These are phyloP conservation scores for Chaetomium globosum DNA, from an alignment of 2,329 filamentous ascomycete genomes.

Conservation along the genomic window DNA sequence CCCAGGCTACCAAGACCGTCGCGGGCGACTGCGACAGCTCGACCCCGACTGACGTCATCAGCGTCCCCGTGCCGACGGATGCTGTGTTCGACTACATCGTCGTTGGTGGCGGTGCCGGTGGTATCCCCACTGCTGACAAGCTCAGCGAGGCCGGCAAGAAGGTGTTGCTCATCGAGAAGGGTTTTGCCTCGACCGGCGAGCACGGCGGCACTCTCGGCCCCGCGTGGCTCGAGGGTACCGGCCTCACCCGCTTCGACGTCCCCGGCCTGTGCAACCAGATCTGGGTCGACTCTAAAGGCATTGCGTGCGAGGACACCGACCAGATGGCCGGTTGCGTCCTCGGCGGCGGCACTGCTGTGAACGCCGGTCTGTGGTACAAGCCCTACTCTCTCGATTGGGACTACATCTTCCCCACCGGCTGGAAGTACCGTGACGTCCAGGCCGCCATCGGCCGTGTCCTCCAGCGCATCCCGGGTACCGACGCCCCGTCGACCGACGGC, in stretches of 20 bases:
- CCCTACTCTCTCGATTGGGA: constrained; percentile 65
- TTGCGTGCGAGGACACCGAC: constrained; percentile 65
- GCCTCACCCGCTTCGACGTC: constrained; percentile 66
- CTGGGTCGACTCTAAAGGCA: constrained; percentile 61
- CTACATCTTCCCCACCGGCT: constrained; percentile 65
- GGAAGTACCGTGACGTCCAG: constrained; percentile 63
- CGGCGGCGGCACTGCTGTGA: constrained; percentile 63
- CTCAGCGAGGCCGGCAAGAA: constrained; percentile 63
- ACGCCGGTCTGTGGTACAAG: constrained; percentile 68
- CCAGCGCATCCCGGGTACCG: constrained; percentile 64
- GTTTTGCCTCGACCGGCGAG: constrained; percentile 59
- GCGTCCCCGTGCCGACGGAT: constrained; percentile 43
- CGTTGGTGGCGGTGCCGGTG: constrained; percentile 62
- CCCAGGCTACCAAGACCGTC: constrained; percentile 41
- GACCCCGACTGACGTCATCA: constrained; percentile 37
- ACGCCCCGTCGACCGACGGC: constrained; percentile 62
- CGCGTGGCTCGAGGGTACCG: constrained; percentile 58
- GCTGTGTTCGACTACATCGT: constrained; percentile 64
- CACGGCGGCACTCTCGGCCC: constrained; percentile 62
- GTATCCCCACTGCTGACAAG: constrained; percentile 61
- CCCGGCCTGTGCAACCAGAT: constrained; percentile 69
- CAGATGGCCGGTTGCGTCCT: constrained; percentile 69
- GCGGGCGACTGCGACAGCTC: constrained; percentile 36
- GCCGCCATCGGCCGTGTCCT: constrained; percentile 61
- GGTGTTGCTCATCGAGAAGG: constrained; percentile 60